Evolutionary conservation across 2,329 filamentous ascomycete species (phyloP), one percentile per base, ranked within the genome.

Genomic region (Diaporthe helianthi): DNA sequence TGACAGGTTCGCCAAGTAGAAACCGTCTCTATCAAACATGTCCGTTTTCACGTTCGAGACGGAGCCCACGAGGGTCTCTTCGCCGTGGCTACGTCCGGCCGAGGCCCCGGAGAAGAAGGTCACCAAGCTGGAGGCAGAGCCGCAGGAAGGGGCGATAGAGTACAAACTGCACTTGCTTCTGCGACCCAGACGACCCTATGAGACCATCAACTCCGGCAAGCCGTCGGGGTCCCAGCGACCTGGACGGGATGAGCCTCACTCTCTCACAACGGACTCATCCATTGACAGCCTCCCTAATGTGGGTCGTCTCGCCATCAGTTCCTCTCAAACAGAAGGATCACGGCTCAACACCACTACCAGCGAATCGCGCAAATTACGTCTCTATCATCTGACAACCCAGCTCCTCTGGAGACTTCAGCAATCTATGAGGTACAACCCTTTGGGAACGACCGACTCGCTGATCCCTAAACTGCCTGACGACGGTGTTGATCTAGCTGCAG

Each of bases 31-130:
- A 12, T 67, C 19, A 36, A 97, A 96, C 93, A 95, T 96, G 69
- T 98, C 95, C 15, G 93, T 99, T 74, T 99, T 99, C 79, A 98
- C 95, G 0, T 99, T 93, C 78, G 93, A 98, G 72, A 90, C 93
- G 2, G 92, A 97, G 73, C 93, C 94, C 54, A 93, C 93, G 2
- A 86, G 93, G 78, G 93, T 98, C 44, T 91, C 92, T 17, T 98
- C 95, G 22, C 96, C 96, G 19, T 99, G 96, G 96, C 86, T 91
- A 64, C 88, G 85, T 13, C 86, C 90, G 0, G 82, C 84, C 47
- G 83, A 83, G 49, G 53, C 15, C 44, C 73, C 81, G 33, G 79
- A 78, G 67, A 80, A 77, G 61, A 79, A 69, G 67, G 87, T 96
- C 54, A 91, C 90, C 53, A 93, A 91, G 76, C 83, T 99, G 19